Percentiles rank a stretch among this genome's conserved stretches.
phyloP scores from a whole-genome alignment of 495 filamentous ascomycete genomes.

The Aspergillus cristatus region DNA sequence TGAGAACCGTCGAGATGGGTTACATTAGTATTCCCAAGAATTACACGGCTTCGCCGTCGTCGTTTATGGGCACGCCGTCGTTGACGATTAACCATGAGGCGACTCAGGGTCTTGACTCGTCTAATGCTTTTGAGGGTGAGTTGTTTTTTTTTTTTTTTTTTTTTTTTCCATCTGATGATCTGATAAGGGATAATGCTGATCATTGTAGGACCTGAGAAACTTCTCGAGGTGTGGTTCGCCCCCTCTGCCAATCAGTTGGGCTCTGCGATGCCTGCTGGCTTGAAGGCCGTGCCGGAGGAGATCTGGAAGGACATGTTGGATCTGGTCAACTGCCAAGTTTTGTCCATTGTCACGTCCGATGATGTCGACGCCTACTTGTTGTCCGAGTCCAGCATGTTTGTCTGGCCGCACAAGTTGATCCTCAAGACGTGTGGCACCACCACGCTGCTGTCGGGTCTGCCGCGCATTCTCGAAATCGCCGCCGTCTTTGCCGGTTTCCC shows the following conservation, averaged over 20 bases:
- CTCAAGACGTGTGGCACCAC: conserved; percentile 99
- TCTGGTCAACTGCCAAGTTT: conserved; percentile 94
- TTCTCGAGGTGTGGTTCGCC: conserved; percentile 97
- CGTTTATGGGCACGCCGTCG: conserved; percentile 66
- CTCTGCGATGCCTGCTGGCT: conserved; percentile 58
- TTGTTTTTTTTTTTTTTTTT: not conserved
- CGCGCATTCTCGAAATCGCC: conserved; percentile 84
- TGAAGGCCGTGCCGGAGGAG: conserved; percentile 77
- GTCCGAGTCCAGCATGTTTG: conserved; percentile 98
- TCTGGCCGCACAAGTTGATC: conserved; percentile 97
- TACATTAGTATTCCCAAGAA: conserved; percentile 67
- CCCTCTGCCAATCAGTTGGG: conserved; percentile 69
- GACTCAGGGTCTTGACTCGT: conserved; percentile 88
- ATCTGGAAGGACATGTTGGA: conserved; percentile 97
- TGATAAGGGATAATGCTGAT: conserved; percentile 6
- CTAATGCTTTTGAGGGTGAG: conserved; percentile 90
- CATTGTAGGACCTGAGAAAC: conserved; percentile 76
- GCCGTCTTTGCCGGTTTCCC: conserved; percentile 81
- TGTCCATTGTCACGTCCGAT: conserved; percentile 90
- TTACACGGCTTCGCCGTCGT: conserved; percentile 73
- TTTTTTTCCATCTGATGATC: no score
- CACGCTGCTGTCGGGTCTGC: conserved; percentile 80
- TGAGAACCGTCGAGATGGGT: conserved; percentile 70
- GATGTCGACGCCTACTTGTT: conserved; percentile 95
- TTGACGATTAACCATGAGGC: conserved; percentile 96